These are phyloP conservation scores for Testicularia cyperi DNA, from an alignment of 1,284 basidiomycete genomes.

Conservation along the genomic window DNA sequence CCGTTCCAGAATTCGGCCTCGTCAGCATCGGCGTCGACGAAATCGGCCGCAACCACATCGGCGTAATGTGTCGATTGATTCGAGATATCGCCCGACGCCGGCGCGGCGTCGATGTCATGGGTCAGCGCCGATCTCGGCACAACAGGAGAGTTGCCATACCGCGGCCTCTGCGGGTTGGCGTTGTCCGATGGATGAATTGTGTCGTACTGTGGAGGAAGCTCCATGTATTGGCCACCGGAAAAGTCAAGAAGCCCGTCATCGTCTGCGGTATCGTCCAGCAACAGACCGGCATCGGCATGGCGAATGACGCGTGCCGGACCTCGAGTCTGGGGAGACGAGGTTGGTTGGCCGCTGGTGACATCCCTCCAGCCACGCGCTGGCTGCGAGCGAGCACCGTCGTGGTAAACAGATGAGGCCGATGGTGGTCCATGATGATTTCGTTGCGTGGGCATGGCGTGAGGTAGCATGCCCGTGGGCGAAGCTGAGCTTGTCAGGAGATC, in stretches of 20 bases:
- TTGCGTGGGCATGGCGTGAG: too few species aligned
- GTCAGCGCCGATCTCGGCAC: too few species aligned
- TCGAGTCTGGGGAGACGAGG: neutral
- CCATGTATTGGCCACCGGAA: constrained; percentile 18
- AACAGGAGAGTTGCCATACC: too few species aligned
- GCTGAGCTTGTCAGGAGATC: constrained; percentile 19
- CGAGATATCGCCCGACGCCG: constrained; percentile 23
- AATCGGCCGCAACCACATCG: constrained; percentile 29
- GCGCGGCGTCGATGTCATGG: too few species aligned
- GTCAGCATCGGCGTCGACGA: constrained; percentile 30
- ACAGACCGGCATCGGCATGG: constrained; percentile 43
- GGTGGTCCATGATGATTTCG: too few species aligned
- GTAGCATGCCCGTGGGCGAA: constrained; percentile 2
- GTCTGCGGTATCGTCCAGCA: constrained; percentile 44
- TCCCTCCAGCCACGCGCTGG: neutral
- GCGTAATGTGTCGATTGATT: constrained; percentile 5
- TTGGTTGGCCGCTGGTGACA: neutral
- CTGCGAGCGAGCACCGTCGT: neutral
- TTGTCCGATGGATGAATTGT: constrained; percentile 35
- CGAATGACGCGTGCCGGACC: constrained; percentile 22
- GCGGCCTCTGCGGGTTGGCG: too few species aligned
- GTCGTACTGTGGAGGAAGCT: constrained; percentile 49
- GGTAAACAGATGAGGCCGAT: neutral
- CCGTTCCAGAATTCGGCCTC: constrained; percentile 30
- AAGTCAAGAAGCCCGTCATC: constrained; percentile 32